phyloP scores from a whole-genome alignment of 2,329 filamentous ascomycete species.

The Aspergillus carbonarius region DNA sequence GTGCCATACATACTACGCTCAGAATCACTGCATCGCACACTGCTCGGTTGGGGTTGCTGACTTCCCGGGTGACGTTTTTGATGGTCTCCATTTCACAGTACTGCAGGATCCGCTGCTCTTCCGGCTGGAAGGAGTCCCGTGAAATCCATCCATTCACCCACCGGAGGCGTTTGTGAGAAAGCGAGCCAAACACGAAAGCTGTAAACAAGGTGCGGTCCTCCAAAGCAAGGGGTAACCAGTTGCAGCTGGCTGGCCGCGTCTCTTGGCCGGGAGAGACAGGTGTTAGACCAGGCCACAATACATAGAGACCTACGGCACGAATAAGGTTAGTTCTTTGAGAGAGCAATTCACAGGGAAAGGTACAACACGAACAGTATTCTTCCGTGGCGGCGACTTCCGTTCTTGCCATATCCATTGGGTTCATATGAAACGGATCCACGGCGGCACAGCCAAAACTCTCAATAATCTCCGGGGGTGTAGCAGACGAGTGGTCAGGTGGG shows the following conservation, averaged over 20 bases:
- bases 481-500: neutral
- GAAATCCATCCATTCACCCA: constrained; percentile 28
- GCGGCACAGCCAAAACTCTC: constrained; percentile 20
- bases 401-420: constrained; percentile 20
- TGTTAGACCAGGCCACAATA: constrained; percentile 31
- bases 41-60: constrained; percentile 31
- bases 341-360: neutral
- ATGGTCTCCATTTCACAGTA: constrained; percentile 36
- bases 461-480: neutral
- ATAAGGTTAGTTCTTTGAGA: neutral
- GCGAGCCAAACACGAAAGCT: constrained; percentile 32
- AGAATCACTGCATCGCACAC: constrained; percentile 37
- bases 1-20: constrained; percentile 37
- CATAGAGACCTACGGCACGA: constrained; percentile 18
- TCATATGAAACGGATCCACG: constrained; percentile 29
- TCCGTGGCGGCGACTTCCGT: constrained; percentile 25
- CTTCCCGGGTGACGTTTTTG: constrained; percentile 34
- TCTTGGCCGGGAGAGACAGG: constrained; percentile 14
- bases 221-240: constrained; percentile 33
- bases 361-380: constrained; percentile 26
- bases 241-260: constrained; percentile 8
- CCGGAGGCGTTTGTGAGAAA: constrained; percentile 34
- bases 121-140: constrained; percentile 17
- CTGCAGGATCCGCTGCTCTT: constrained; percentile 25
- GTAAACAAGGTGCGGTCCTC: constrained; percentile 31